Base-by-base conservation (phyloP, 2,329 filamentous ascomycete species). In the Alternaria rosae region DNA sequence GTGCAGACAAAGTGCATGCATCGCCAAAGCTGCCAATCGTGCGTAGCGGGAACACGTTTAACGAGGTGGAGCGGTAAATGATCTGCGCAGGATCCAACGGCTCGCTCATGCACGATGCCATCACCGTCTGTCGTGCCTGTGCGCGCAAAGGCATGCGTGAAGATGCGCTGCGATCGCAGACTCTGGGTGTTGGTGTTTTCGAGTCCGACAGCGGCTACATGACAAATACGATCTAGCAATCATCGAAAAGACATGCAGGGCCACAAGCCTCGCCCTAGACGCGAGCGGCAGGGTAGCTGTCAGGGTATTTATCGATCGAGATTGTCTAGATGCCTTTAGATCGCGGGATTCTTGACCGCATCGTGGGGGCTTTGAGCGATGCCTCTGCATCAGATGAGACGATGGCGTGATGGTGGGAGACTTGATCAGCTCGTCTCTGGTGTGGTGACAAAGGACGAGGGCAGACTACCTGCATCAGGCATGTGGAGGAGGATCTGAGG, bases 11-110 rank as follows among this genome's bases (percentile, higher is more conserved):
- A 44, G 47, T 42, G 23, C 41, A 45, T 30, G 51, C 21, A 21
- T 66, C 64, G 65, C 68, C 59, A 67, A 65, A 62, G 59, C 62
- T 63, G 67, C 70, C 67, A 72, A 70, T 72, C 54, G 57, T 41
- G 32, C 23, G 48, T 28, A 50, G 59, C 66, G 59, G 64, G 66
- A 58, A 59, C 43, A 11, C 12, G 10, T 44, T 54, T 52, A n/a
- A 21, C 23, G 38, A 45, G 35, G 62, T 50, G 61, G 47, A 61
- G 61, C 64, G 21, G 57, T 30, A 64, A 67, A 59, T 48, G 66
- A 67, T 68, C 58, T 17, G 58, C 63, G 48, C 47, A 48, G 50
- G 55, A 45, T 51, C 44, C 48, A 58, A 54, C 62, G 54, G 59
- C 57, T 54, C 32, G 44, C 45, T 48, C 45, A 60, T 61, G 66